Evolutionary conservation across 345 rosid genomes (phyloP).

Genomic region (Eutrema japonicum): DNA sequence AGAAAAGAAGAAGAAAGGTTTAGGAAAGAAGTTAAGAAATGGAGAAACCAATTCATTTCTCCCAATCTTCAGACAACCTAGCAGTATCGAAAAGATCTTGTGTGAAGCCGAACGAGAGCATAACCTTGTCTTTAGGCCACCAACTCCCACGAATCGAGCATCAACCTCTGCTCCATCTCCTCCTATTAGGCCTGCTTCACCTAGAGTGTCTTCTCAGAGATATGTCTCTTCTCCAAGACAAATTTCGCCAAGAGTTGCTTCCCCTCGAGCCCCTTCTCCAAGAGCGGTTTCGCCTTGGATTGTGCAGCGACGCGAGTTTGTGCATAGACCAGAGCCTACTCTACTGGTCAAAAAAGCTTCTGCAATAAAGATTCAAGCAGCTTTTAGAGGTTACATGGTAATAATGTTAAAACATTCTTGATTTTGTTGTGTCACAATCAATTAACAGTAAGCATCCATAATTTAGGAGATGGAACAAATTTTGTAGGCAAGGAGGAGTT

Average conservation of each 20-base stretch:
- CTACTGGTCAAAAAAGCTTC: conserved; percentile 59
- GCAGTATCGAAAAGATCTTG: conserved; percentile 90
- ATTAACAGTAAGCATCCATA: neutral
- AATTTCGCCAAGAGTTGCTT: conserved; percentile 53
- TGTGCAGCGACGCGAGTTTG: conserved; percentile 58
- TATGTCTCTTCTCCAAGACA: conserved; percentile 52
- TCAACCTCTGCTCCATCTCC: conserved; percentile 45
- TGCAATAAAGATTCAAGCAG: conserved; percentile 89
- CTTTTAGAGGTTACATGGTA: conserved; percentile 87
- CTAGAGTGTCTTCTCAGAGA: conserved; percentile 54
- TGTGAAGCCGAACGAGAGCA: conserved; percentile 95
- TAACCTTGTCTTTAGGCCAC: conserved; percentile 71
- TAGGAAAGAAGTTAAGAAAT: conserved; percentile 55
- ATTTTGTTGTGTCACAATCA: neutral
- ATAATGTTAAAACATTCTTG: conserved; percentile 34
- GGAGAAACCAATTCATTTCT: conserved; percentile 83
- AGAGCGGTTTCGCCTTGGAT: conserved; percentile 59
- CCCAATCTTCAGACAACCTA: conserved; percentile 80
- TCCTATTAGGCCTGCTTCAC: conserved; percentile 51
- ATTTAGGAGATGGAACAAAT: conserved; percentile 1
- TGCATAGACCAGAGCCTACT: conserved; percentile 69
- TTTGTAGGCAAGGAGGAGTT: conserved; percentile 86
- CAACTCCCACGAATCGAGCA: conserved; percentile 50
- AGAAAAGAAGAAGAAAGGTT: conserved; percentile 83
- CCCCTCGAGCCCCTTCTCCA: conserved; percentile 52